phyloP scores from a whole-genome alignment of 1,139 yeast genomes.

The Blastobotrys aristatus region DNA sequence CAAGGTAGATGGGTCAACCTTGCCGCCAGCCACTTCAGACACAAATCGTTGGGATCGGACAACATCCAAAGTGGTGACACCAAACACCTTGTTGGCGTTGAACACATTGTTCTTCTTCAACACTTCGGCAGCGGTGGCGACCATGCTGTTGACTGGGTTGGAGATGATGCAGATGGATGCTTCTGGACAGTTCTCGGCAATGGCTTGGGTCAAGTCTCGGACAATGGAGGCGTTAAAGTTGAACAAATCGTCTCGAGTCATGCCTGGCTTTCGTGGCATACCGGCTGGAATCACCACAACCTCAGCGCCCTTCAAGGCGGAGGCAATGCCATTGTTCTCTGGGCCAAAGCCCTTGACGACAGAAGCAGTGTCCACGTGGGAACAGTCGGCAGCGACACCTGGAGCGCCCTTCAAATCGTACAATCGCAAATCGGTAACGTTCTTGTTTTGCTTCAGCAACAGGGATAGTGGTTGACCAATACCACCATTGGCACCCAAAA shows the following conservation, averaged over 20 bases:
- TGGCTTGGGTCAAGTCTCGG: slow-evolving; percentile 72
- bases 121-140: slow-evolving; percentile 87
- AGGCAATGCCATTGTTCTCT: slow-evolving; percentile 49
- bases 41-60: slow-evolving; percentile 85
- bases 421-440: slow-evolving; percentile 59
- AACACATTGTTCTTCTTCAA: slow-evolving; percentile 69
- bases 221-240: slow-evolving; percentile 90
- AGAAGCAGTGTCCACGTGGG: slow-evolving; percentile 83
- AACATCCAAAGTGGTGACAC: slow-evolving; percentile 88
- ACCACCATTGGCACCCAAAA: slow-evolving; percentile 43
- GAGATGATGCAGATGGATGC: slow-evolving; percentile 79
- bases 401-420: slow-evolving; percentile 88
- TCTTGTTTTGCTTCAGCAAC: slow-evolving; percentile 63
- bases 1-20: slow-evolving; percentile 50
- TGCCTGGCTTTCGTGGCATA: slow-evolving; percentile 96
- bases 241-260: slow-evolving; percentile 96
- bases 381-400: slow-evolving; percentile 89
- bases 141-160: slow-evolving; percentile 95
- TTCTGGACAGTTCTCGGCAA: slow-evolving; percentile 66
- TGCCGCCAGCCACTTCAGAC: slow-evolving; percentile 40
- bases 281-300: slow-evolving; percentile 93
- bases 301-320: slow-evolving; percentile 66
- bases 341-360: slow-evolving; percentile 67
- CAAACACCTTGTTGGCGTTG: slow-evolving; percentile 77
- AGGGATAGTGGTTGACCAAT: slow-evolving; percentile 94